Base-by-base conservation (phyloP, 306 rosid genomes). In the Dryas octopetala region DNA sequence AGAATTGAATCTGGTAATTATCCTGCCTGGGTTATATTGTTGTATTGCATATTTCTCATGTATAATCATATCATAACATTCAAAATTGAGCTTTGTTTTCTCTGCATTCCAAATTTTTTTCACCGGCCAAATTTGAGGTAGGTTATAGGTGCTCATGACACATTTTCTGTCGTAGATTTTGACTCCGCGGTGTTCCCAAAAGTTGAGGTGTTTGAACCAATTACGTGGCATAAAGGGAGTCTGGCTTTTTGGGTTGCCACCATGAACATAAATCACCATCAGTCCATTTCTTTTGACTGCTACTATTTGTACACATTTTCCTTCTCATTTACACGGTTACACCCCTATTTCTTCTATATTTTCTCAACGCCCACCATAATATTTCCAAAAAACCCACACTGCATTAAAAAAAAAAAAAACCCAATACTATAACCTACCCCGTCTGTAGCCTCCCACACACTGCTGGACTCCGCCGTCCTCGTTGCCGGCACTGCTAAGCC, bases 211-310 rank as follows among this genome's bases (percentile, higher is more conserved):
- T 59, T 49, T 53, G 73, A 43, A 71, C 53, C 58, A 67, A 46
- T 15, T 48, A 68, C 76, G 84, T 83, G 86, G 81, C 74, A 62
- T 62, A 52, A 15, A 17, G 62, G 15, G 75, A 26, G 58, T 23
- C 54, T n/a, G 65, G 53, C 47, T 48, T 59, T 71, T 40, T 32
- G 49, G 57, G 58, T 7, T 26, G 44, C 52, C 16, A 16, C 46
- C 70, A 2, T 58, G 5, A 17, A 16, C 48, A 50, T 41, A 47
- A 55, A 51, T 74, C 49, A 57, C 53, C 7, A 17, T 46, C 58
- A 71, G 52, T 71, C 86, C 17, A 45, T 70, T 72, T 63, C 55
- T 7, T 44, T 14, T n/a, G 23, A 23, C 0, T 23, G 23, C 23
- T 23, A 23, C 23, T 23, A 23, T 23, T 23, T 23, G 23, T 23